phyloP scores from a whole-genome alignment of 257 asterid genomes.

The Solanum chmielewskii region DNA sequence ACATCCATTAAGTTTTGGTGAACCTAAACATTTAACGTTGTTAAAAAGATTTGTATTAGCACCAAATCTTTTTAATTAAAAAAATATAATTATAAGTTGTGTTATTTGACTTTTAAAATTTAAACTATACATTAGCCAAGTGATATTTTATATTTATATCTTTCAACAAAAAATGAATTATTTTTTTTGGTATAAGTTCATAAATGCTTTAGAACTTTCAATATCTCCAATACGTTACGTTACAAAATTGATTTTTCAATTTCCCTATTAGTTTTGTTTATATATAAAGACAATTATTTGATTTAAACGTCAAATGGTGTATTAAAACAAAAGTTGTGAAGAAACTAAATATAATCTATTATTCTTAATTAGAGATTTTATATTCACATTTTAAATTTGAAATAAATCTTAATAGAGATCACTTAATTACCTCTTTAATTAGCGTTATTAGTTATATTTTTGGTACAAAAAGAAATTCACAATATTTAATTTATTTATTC shows the following conservation, averaged over 20 bases:
- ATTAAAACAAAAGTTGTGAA: neutral
- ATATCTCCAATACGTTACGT: neutral
- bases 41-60: neutral
- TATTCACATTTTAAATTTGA: fast-evolving
- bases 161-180: neutral
- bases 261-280: neutral
- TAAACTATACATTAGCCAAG: neutral
- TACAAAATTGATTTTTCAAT: neutral
- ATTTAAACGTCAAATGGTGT: neutral
- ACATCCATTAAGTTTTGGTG: neutral
- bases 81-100: neutral
- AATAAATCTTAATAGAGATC: neutral
- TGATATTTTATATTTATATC: neutral
- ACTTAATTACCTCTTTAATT: neutral
- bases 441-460: neutral
- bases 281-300: neutral
- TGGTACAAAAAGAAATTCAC: neutral
- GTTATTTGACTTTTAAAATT: neutral
- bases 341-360: neutral
- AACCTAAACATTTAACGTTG: neutral
- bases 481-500: no score
- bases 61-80: neutral
- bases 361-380: neutral
- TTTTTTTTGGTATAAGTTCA: neutral
- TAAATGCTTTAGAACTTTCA: neutral